Conservation (phyloP, 495 filamentous ascomycete species). For the Talaromyces ruber region DNA sequence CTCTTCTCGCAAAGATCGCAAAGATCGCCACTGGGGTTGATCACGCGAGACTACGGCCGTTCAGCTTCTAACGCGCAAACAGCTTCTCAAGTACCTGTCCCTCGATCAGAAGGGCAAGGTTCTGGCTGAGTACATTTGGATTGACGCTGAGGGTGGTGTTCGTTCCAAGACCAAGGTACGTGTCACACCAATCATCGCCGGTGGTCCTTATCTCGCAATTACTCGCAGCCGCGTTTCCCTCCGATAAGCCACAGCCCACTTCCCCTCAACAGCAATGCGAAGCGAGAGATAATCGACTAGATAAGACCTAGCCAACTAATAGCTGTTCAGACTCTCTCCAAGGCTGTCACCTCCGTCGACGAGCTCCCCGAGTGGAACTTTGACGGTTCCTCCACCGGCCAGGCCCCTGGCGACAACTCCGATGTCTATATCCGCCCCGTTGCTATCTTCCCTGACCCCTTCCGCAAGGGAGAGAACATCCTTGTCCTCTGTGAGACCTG, state of each 20-base stretch:
- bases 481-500: conserved; percentile 93
- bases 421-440: conserved; percentile 95
- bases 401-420: conserved; percentile 93
- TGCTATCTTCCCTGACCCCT: conserved; percentile 86
- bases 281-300: not conserved
- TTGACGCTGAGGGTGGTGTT: conserved; percentile 67
- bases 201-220: conserved; percentile 2
- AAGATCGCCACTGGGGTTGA: not conserved
- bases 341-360: conserved; percentile 52
- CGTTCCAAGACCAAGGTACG: conserved; percentile 91
- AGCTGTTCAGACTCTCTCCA: conserved; percentile 63
- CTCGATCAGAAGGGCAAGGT: conserved; percentile 80
- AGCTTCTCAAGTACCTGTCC: conserved; percentile 88
- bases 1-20: not conserved
- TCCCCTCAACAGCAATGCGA: conserved; percentile 1
- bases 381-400: conserved; percentile 89
- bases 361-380: conserved; percentile 99
- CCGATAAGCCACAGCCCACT: conserved; percentile 20
- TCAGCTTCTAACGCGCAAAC: conserved; percentile 11
- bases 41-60: not conserved
- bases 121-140: conserved; percentile 97
- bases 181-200: conserved; percentile 2
- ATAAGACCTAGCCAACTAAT: conserved; percentile 8
- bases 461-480: conserved; percentile 80
- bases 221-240: not conserved